Conservation (phyloP, 306 rosid species). For the Acacia acuminata region DNA sequence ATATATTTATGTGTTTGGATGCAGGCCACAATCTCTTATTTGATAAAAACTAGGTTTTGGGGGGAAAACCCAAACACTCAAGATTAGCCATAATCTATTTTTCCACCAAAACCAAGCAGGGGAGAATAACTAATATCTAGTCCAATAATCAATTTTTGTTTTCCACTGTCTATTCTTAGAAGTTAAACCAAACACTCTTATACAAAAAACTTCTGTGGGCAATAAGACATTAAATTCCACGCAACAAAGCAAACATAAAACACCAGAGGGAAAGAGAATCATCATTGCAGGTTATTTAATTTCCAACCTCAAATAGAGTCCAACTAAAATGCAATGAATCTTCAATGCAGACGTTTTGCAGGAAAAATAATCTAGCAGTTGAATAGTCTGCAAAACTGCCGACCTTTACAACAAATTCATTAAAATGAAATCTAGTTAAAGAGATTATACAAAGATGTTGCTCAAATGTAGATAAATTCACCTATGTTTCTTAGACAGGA, state of each 20-base stretch:
- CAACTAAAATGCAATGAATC: constrained; percentile 7
- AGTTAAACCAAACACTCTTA: no score
- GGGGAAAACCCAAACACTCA: not conserved
- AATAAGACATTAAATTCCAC: not conserved
- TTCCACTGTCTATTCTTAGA: not conserved
- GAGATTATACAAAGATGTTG: constrained; percentile 24
- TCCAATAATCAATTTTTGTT: not conserved
- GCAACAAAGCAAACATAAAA: not conserved
- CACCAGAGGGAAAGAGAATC: not conserved
- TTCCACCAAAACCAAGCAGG: not conserved
- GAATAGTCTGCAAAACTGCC: constrained; percentile 25
- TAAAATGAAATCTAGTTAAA: constrained; percentile 12
- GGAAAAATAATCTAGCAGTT: not conserved
- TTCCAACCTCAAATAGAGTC: constrained; percentile 10
- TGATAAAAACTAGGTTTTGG: not conserved
- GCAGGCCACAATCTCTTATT: no score
- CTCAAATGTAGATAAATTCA: not conserved
- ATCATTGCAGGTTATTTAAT: constrained; percentile 7
- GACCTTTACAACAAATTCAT: constrained; percentile 31
- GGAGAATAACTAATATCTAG: not conserved
- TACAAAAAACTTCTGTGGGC: not conserved
- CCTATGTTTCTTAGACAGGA: not conserved
- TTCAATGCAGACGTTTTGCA: not conserved
- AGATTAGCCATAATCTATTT: not conserved
- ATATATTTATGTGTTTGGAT: not conserved